A percentile compares a stretch with the other conserved stretches of the same genome.
phyloP scores from a whole-genome alignment of 2,329 filamentous ascomycete genomes.

The Rhynchosporium graminicola region DNA sequence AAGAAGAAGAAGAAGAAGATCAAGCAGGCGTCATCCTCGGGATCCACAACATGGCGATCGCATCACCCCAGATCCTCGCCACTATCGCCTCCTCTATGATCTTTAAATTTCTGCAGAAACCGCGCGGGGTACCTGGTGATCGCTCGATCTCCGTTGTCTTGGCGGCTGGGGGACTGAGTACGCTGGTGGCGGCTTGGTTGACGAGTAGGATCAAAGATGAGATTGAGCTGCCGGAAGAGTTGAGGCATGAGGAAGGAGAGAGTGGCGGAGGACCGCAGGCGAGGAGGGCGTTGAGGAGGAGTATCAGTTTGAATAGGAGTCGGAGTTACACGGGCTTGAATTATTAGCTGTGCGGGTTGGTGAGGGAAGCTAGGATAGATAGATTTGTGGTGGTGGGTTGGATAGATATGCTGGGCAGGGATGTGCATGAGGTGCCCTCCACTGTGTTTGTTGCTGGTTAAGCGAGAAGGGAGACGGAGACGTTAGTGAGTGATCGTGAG shows the following conservation, averaged over 20 bases:
- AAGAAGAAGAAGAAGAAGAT: conserved; percentile 22
- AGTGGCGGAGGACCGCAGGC: conserved; percentile 11
- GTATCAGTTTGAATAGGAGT: conserved; percentile 18
- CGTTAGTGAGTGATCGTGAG: too few relatives aligned
- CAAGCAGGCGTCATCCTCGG: conserved; percentile 74
- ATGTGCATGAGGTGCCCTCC: too few relatives aligned
- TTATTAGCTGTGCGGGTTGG: conserved; percentile 16
- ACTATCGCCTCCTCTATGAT: conserved; percentile 82
- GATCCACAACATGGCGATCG: conserved; percentile 94
- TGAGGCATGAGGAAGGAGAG: conserved; percentile 15
- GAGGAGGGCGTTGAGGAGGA: conserved; percentile 20
- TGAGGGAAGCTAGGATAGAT: too few relatives aligned
- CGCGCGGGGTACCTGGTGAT: conserved; percentile 80
- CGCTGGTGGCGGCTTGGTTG: conserved; percentile 74
- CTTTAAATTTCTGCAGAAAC: conserved; percentile 85
- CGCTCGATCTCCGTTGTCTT: conserved; percentile 85
- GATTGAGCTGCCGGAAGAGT: conserved; percentile 32
- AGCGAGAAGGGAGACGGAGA: too few relatives aligned
- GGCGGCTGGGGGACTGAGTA: conserved; percentile 78
- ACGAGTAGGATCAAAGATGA: conserved; percentile 40
- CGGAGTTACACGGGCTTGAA: conserved; percentile 24
- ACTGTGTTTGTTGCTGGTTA: too few relatives aligned
- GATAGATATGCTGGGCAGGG: too few relatives aligned
- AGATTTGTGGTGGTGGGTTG: too few relatives aligned
- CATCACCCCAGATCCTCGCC: conserved; percentile 86